Percentiles rank a stretch among this genome's conserved stretches.
Evolutionary conservation across 1,284 basidiomycete species (phyloP).

Genomic region (Leccinum pachyderme): DNA sequence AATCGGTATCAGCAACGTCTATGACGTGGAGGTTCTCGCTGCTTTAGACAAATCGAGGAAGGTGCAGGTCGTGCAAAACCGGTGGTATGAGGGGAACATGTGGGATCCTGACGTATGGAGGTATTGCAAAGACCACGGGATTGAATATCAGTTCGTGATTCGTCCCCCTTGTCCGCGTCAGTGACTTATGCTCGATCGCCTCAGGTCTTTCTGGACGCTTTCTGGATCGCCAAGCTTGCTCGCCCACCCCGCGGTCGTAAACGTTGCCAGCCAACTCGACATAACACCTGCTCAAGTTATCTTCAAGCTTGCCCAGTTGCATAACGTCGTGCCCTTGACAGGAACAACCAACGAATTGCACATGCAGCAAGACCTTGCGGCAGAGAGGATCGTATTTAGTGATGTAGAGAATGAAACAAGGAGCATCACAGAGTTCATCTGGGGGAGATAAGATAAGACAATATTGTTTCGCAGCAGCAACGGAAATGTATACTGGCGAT

Average conservation of each 20-base stretch:
- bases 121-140: slow-evolving; percentile 55
- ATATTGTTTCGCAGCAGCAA: not conserved
- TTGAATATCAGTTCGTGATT: slow-evolving; percentile 68
- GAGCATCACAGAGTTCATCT: slow-evolving; percentile 35
- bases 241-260: slow-evolving; percentile 43
- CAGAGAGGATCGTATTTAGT: slow-evolving; percentile 41
- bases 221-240: slow-evolving; percentile 70
- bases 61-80: slow-evolving; percentile 75
- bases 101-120: slow-evolving; percentile 66
- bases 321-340: slow-evolving; percentile 59
- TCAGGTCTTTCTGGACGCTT: slow-evolving; percentile 83
- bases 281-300: slow-evolving; percentile 65
- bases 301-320: slow-evolving; percentile 63
- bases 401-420: slow-evolving; percentile 43
- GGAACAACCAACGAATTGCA: slow-evolving; percentile 62
- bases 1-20: slow-evolving; percentile 78
- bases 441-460: slow-evolving; percentile 19
- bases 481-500: not conserved
- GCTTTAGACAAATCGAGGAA: slow-evolving; percentile 52
- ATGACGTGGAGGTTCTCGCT: slow-evolving; percentile 57
- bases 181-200: slow-evolving; percentile 2
- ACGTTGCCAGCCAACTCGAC: slow-evolving; percentile 45
- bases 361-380: slow-evolving; percentile 61
- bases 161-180: slow-evolving; percentile 1
- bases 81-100: slow-evolving; percentile 77